Evolutionary conservation across 352 stramenopile species (phyloP), one percentile per base, ranked within the genome.

Genomic region (Phytophthora colocasiae): DNA sequence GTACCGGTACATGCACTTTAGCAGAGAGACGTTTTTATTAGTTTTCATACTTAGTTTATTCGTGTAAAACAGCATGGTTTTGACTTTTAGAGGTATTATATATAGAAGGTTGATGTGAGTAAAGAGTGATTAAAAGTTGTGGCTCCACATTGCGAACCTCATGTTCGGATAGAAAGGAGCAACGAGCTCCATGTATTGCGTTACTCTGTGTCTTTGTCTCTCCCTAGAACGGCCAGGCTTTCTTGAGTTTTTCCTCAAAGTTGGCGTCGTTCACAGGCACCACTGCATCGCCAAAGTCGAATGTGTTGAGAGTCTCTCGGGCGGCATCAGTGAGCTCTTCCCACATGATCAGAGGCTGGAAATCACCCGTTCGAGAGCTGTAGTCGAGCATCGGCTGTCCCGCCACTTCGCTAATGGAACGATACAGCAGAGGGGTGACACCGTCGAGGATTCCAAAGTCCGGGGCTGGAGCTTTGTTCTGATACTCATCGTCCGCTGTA

Each of bases 261-360:
- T 49, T 49, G 8, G 22, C 38, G 38, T 58, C 51, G 15, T 40
- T 58, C 14, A 58, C 15, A 3, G 51, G 51, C 4, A 58, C 51
- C 8, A 31, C 15, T 9, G 51, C 51, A 17, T 58, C 34, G 1
- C 51, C 51, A 7, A 58, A 58, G 36, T 58, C 51, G 6, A 19
- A 31, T 7, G 36, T 40, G 51, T 58, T 58, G 7, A 58, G 51
- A 17, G 36, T 19, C 5, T 27, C 10, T 6, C 36, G 36, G 3
- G 36, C 48, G 14, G 15, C 19, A 17, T 55, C 48, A 5, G 51
- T 57, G 19, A 57, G 17, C 22, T 57, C 34, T 8, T 57, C 49
- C 49, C 49, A 57, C 49, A 57, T 46, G 34, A 57, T 57, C 19
- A 57, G 49, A 32, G 32, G 49, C 49, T 46, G 49, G 38, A 36